A percentile compares a stretch with the other conserved stretches of the same genome.
These are phyloP conservation scores for Linderniella brevidens DNA, from an alignment of 257 asterid species.

Conservation along the genomic window DNA sequence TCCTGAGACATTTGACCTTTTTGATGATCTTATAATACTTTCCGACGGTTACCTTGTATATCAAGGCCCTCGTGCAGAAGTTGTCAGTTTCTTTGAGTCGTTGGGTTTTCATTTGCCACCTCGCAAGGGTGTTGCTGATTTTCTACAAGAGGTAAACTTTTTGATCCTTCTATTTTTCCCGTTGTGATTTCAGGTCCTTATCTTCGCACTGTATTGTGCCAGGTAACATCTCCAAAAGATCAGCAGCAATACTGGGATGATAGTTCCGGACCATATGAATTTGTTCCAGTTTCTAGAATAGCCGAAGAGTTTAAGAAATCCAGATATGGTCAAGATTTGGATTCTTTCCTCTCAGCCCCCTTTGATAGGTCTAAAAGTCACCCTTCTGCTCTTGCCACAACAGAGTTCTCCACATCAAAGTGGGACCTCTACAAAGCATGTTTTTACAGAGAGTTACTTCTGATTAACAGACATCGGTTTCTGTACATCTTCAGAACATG, in stretches of 20 bases:
- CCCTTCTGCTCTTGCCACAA: conserved; percentile 47
- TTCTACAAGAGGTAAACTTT: conserved; percentile 65
- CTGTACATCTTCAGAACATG: conserved; percentile 61
- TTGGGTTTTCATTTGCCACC: conserved; percentile 78
- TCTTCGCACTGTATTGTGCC: neutral
- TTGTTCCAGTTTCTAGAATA: conserved; percentile 44
- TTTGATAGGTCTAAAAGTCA: conserved; percentile 48
- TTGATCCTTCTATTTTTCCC: conserved; percentile 3
- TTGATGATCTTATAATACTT: conserved; percentile 67
- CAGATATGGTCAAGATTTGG: conserved; percentile 33
- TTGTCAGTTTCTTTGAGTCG: conserved; percentile 59
- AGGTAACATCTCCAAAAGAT: conserved; percentile 82
- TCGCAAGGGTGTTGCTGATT: conserved; percentile 80
- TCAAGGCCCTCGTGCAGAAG: conserved; percentile 63
- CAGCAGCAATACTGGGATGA: conserved; percentile 88
- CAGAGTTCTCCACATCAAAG: conserved; percentile 45
- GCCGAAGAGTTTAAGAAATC: conserved; percentile 61
- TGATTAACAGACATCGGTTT: conserved; percentile 51
- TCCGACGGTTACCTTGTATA: conserved; percentile 73
- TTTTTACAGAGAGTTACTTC: conserved; percentile 61
- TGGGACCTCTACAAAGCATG: conserved; percentile 73
- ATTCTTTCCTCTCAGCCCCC: conserved; percentile 28
- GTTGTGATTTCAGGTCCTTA: conserved; percentile 3
- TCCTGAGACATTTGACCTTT: conserved; percentile 79
- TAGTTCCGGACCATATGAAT: conserved; percentile 49